These are phyloP conservation scores for Claviceps cyperi DNA, from an alignment of 2,329 filamentous ascomycete genomes.

Conservation along the genomic window DNA sequence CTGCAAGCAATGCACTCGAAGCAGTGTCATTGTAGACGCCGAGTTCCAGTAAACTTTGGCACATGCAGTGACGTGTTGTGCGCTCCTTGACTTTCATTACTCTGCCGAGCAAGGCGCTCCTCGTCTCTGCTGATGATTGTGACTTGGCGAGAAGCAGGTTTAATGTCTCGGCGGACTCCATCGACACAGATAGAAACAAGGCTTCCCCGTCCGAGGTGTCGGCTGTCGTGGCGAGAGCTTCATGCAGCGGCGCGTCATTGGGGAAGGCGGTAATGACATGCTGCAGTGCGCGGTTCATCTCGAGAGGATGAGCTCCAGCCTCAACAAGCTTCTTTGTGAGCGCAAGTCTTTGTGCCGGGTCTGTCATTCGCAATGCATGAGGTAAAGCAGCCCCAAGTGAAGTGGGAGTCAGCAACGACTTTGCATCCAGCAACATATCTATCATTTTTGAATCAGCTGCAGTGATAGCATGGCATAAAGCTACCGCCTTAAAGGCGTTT, in stretches of 20 bases:
- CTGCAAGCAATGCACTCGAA: slow-evolving; percentile 34
- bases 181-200: slow-evolving; percentile 29
- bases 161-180: slow-evolving; percentile 30
- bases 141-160: slow-evolving; percentile 27
- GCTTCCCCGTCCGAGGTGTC: slow-evolving; percentile 37
- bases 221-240: slow-evolving; percentile 28
- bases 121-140: slow-evolving; percentile 21
- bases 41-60: slow-evolving; percentile 28
- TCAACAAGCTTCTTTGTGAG: slow-evolving; percentile 36
- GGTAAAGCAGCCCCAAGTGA: slow-evolving; percentile 37
- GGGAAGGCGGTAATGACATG: slow-evolving; percentile 34
- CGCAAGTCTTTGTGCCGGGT: slow-evolving; percentile 35
- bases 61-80: slow-evolving; percentile 27
- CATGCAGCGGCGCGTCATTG: slow-evolving; percentile 34
- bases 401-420: slow-evolving; percentile 21
- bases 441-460: slow-evolving; percentile 29
- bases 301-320: slow-evolving; percentile 30
- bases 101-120: slow-evolving; percentile 28
- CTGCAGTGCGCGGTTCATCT: slow-evolving; percentile 36
- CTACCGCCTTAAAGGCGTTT: slow-evolving; percentile 36
- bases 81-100: slow-evolving; percentile 28
- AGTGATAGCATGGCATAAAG: slow-evolving; percentile 35
- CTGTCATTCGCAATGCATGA: slow-evolving; percentile 34
- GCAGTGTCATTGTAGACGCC: slow-evolving; percentile 31
- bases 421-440: slow-evolving; percentile 31